Evolutionary conservation across 2,329 filamentous ascomycete genomes (phyloP), one percentile per base, ranked within the genome.

Genomic region (Colletotrichum salicis): DNA sequence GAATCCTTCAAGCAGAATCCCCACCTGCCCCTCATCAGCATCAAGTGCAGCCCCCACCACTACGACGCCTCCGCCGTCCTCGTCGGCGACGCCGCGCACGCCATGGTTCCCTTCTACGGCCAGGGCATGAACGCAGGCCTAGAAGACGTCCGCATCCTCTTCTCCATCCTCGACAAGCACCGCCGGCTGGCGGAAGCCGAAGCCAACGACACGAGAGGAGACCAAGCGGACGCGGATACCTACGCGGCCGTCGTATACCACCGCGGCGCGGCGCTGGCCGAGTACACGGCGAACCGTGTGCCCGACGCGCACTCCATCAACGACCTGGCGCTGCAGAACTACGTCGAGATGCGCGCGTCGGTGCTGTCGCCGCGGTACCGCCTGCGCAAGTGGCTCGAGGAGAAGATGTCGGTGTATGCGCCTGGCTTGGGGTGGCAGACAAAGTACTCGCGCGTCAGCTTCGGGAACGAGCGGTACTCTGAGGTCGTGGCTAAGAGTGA

Each of bases 91-190:
- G 95, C 96, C 8, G 95, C 96, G 0, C 96, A 99, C 80, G 96
- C 97, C 69, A 98, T 99, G 92, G 95, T 99, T 0, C 96, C 96
- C 0, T 99, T 99, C 82, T 99, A 98, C 81, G 96, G 96, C 0
- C 96, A 99, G 81, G 96, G 96, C 48, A 97, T 99, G 91, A 99
- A 99, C 78, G 93, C 96, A 0, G 96, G 96, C 0, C 89, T 99
- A 54, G 96, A 99, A 83, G 96, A 98, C 77, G 95, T 99, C 13
- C 91, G 93, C 8, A 91, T 97, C 5, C 88, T 99, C 1, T 99
- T 97, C 82, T 90, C 91, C 0, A 87, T 93, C 55, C 86, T 98
- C 1, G 95, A 98, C 82, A 88, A 89, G 75, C 86, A 95, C 75
- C 84, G 86, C 1, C 81, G 80, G 45, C 76, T 83, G 7, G 77